Evolutionary conservation across 371 early-diverging fungal genomes (phyloP).

Genomic region (Mucor saturninus): DNA sequence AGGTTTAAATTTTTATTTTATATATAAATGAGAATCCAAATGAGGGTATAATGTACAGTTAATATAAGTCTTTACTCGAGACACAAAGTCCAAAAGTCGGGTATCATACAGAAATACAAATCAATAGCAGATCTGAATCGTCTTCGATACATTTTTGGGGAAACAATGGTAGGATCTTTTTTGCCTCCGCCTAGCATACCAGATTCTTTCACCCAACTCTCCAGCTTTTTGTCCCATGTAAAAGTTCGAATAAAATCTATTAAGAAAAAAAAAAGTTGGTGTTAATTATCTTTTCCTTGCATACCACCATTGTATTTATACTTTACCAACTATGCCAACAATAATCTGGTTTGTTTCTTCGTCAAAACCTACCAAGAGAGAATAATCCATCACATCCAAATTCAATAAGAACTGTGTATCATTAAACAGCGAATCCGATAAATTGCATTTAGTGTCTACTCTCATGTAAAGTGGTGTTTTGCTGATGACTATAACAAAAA

Average conservation of each 20-base stretch:
- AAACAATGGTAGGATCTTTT: slow-evolving; percentile 91
- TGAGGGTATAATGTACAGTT: too few relatives aligned
- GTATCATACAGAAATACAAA: slow-evolving; percentile 79
- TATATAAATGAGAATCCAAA: too few relatives aligned
- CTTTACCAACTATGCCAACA: slow-evolving; percentile 89
- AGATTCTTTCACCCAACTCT: slow-evolving; percentile 94
- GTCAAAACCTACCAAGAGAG: slow-evolving; percentile 90
- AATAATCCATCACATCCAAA: slow-evolving; percentile 96
- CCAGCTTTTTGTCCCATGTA: slow-evolving; percentile 96
- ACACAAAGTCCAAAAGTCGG: slow-evolving; percentile 60
- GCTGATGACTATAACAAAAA: slow-evolving; percentile 59
- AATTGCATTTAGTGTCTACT: slow-evolving; percentile 81
- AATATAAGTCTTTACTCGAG: neutral
- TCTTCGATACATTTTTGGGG: slow-evolving; percentile 90
- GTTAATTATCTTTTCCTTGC: too few relatives aligned
- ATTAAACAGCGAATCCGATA: slow-evolving; percentile 82
- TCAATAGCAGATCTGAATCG: slow-evolving; percentile 95
- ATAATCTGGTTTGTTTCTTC: slow-evolving; percentile 81
- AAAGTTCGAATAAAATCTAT: slow-evolving; percentile 93
- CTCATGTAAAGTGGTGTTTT: slow-evolving; percentile 89
- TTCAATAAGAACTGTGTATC: slow-evolving; percentile 89
- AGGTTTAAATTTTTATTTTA: too few relatives aligned
- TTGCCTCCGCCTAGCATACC: slow-evolving; percentile 85
- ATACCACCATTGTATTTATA: neutral
- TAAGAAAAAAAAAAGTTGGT: neutral